phyloP scores from a whole-genome alignment of 345 rosid species.

The Lagerstroemia speciosa region DNA sequence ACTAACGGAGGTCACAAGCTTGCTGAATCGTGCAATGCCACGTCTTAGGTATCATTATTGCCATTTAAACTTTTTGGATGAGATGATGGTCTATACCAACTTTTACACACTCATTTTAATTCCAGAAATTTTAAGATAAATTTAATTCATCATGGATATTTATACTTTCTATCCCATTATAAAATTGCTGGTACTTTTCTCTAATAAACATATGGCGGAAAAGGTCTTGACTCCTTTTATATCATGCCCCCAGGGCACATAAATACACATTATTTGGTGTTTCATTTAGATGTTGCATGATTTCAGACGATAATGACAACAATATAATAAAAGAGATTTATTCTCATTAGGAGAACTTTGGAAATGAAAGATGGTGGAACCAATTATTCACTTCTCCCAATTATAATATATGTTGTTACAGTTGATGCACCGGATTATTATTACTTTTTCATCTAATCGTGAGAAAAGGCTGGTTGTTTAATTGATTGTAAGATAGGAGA shows the following conservation, averaged over 20 bases:
- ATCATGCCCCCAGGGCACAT: no score
- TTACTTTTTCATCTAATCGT: no score
- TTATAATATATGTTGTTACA: neutral
- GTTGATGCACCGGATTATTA: no score
- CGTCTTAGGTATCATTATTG: conserved; percentile 20
- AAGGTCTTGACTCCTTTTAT: no score
- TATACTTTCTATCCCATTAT: no score
- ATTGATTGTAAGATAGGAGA: no score
- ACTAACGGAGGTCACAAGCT: conserved; percentile 32
- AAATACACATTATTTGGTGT: neutral
- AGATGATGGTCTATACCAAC: conserved; percentile 3
- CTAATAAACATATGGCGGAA: no score
- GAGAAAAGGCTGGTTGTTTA: no score
- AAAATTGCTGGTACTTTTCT: no score
- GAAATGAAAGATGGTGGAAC: conserved; percentile 47
- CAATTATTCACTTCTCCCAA: conserved; percentile 48
- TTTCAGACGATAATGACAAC: conserved; percentile 22
- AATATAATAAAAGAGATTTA: neutral
- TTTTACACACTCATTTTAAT: no score
- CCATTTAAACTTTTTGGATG: conserved; percentile 6
- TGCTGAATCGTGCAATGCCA: conserved; percentile 29
- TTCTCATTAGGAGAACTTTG: conserved; percentile 16
- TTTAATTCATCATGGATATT: no score
- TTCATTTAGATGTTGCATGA: conserved; percentile 36
- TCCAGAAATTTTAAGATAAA: no score